Evolutionary conservation across 306 rosid species (phyloP).

Genomic region (Mimosa pudica): DNA sequence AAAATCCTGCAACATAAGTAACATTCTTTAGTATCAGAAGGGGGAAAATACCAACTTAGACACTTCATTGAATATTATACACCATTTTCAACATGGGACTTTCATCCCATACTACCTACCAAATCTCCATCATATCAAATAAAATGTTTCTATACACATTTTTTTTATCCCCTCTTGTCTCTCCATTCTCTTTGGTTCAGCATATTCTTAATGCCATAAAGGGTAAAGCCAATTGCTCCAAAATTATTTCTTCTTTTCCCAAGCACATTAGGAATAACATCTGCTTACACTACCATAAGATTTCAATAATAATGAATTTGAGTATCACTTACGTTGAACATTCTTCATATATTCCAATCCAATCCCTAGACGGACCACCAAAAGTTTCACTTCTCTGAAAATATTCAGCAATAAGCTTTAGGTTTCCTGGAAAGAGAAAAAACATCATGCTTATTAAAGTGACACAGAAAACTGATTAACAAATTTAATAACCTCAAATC

Average conservation of each 20-base stretch:
- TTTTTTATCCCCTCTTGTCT: not conserved
- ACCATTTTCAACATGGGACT: no score
- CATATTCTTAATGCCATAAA: not conserved
- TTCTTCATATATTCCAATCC: constrained; percentile 94
- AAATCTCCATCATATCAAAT: not conserved
- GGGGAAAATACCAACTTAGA: not conserved
- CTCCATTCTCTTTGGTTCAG: not conserved
- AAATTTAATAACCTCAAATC: constrained; percentile 3
- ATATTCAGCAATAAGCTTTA: constrained; percentile 92
- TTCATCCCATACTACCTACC: not conserved
- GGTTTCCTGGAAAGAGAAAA: constrained; percentile 59
- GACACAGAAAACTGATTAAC: constrained; percentile 7
- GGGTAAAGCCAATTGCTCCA: not conserved
- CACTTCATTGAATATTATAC: no score
- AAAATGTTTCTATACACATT: not conserved
- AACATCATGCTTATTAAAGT: constrained; percentile 32
- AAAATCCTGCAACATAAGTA: constrained; percentile 62
- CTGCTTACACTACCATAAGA: constrained; percentile 2
- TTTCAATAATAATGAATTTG: constrained; percentile 14
- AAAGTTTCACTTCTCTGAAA: constrained; percentile 88
- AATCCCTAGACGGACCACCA: constrained; percentile 88
- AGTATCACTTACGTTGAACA: constrained; percentile 71
- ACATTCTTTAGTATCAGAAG: constrained; percentile 19
- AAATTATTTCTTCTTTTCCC: not conserved
- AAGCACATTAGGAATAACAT: not conserved